Evolutionary conservation across 805 yeast genomes (phyloP).

Genomic region (Ogataea nitratoaversa): DNA sequence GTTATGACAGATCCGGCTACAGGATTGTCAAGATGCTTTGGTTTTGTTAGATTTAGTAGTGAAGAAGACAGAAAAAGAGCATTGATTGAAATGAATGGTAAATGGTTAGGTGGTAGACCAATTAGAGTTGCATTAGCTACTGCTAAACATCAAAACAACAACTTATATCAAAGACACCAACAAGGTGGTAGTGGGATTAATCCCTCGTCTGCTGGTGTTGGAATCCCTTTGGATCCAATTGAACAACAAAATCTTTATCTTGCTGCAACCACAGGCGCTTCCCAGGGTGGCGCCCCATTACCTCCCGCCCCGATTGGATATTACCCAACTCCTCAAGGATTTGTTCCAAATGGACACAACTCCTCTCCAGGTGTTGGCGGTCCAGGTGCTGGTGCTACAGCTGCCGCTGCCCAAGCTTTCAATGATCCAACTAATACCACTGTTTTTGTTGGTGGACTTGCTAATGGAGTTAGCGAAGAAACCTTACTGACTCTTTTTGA

Average conservation of each 20-base stretch:
- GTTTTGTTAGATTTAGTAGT: constrained; percentile 71
- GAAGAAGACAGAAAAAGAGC: constrained; percentile 69
- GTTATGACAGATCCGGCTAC: constrained; percentile 84
- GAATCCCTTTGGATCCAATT: constrained; percentile 18
- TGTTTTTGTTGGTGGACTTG: constrained; percentile 64
- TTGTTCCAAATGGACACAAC: constrained; percentile 12
- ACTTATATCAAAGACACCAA: constrained; percentile 13
- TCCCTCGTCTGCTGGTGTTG: constrained; percentile 7
- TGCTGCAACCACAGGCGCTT: constrained; percentile 12
- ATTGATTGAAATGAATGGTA: constrained; percentile 70
- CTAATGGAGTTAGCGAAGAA: constrained; percentile 58
- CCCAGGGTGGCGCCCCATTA: constrained; percentile 10
- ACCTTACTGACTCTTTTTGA: constrained; percentile 58
- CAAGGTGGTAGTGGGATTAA: constrained; percentile 10
- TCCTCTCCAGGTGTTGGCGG: constrained; percentile 7
- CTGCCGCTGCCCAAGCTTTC: constrained; percentile 22
- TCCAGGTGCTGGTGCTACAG: constrained; percentile 4
- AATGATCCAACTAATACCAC: constrained; percentile 73
- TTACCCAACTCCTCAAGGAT: constrained; percentile 18
- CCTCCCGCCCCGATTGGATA: constrained; percentile 22
- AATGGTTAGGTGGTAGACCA: constrained; percentile 75
- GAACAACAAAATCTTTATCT: constrained; percentile 22
- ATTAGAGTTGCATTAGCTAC: constrained; percentile 77
- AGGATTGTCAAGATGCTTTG: constrained; percentile 75
- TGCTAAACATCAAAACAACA: constrained; percentile 48